A percentile compares a stretch with the other conserved stretches of the same genome.
Evolutionary conservation across 805 yeast species (phyloP).

Genomic region (Wickerhamiella kurtzmanii): DNA sequence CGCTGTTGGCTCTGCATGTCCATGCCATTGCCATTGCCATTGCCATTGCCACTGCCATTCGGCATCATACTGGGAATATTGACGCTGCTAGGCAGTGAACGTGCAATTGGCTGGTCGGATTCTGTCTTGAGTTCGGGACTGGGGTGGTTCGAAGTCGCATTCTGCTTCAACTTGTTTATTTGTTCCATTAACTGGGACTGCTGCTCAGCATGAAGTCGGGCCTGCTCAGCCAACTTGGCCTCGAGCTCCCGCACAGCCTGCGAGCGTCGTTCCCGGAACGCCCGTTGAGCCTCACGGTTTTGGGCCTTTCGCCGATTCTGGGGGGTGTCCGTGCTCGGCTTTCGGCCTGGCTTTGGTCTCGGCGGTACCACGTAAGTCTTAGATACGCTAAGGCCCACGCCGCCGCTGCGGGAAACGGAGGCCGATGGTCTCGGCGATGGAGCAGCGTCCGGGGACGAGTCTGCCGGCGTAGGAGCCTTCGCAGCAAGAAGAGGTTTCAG

Average conservation of each 20-base stretch:
- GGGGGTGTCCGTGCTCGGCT: constrained; percentile 63
- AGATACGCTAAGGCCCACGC: constrained; percentile 34
- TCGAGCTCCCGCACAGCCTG: constrained; percentile 44
- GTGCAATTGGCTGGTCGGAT: constrained; percentile 8
- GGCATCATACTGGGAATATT: neutral
- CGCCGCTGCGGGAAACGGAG: constrained; percentile 1
- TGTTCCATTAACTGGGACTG: constrained; percentile 65
- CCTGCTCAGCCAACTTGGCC: constrained; percentile 86
- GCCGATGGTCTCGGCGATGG: neutral
- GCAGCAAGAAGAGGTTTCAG: constrained; percentile 4
- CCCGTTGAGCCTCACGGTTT: constrained; percentile 72
- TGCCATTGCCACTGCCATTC: neutral
- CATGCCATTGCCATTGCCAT: neutral
- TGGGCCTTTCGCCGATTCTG: constrained; percentile 43
- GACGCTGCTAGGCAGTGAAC: no score
- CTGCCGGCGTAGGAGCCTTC: neutral
- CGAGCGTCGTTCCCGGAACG: constrained; percentile 68
- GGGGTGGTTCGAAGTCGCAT: constrained; percentile 14
- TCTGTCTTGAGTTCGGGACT: constrained; percentile 6
- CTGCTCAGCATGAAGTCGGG: constrained; percentile 56
- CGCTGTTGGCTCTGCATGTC: neutral
- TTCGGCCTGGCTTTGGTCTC: constrained; percentile 51
- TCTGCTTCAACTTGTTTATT: constrained; percentile 53
- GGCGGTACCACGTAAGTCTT: constrained; percentile 80
- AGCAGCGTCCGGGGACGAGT: constrained; percentile 1